phyloP scores from a whole-genome alignment of 306 rosid species.

The Sesbania bispinosa region DNA sequence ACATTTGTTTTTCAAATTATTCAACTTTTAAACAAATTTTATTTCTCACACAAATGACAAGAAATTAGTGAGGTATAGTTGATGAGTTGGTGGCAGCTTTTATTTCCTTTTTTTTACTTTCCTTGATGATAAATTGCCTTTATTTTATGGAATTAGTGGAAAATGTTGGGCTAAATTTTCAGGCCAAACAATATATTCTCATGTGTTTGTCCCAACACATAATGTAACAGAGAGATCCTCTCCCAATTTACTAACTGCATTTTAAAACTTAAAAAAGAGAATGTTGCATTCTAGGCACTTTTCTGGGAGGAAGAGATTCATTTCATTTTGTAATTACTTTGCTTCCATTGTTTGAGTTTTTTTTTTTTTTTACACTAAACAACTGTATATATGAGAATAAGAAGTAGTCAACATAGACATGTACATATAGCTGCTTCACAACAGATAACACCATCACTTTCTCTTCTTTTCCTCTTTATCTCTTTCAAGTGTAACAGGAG shows the following conservation, averaged over 20 bases:
- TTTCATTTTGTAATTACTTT: constrained; percentile 19
- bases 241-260: not conserved
- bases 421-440: constrained; percentile 5
- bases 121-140: not conserved
- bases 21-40: not conserved
- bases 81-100: not conserved
- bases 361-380: constrained; percentile 33
- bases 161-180: not conserved
- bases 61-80: not conserved
- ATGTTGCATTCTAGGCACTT: not conserved
- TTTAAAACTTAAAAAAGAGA: no score
- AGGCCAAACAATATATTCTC: not conserved
- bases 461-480: constrained; percentile 81
- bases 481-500: constrained; percentile 85
- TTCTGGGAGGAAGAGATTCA: not conserved
- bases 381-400: not conserved
- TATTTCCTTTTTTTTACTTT: not conserved
- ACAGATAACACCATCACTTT: constrained; percentile 40
- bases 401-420: constrained; percentile 16
- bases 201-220: not conserved
- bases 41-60: no score
- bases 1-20: not conserved
- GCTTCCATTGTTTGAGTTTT: constrained; percentile 19
- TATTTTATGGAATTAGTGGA: no score
- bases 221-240: not conserved